Conservation (phyloP, 2,329 filamentous ascomycete species). For the Cylindrodendrum hubeiense region DNA sequence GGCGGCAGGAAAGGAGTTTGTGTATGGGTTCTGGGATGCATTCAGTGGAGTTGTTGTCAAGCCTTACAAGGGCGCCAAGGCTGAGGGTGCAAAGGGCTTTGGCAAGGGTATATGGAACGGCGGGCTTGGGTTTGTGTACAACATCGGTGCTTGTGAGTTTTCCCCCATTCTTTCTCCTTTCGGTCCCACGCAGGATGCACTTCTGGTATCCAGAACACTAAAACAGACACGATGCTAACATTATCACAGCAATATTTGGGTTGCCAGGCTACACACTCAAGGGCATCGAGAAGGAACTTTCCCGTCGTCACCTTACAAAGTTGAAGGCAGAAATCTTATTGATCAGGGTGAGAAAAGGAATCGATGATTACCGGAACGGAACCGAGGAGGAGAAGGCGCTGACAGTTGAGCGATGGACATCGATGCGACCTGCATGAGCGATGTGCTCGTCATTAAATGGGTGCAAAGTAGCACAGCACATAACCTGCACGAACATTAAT, state of each 20-base stretch:
- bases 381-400: conserved; percentile 21
- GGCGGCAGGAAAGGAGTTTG: conserved; percentile 75
- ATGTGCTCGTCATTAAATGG: not conserved
- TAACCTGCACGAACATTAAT: not conserved
- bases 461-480: not conserved
- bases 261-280: conserved; percentile 65
- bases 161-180: not conserved
- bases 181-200: not conserved
- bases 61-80: conserved; percentile 72
- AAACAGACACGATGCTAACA: not conserved
- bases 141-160: conserved; percentile 52
- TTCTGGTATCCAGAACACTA: not conserved
- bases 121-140: conserved; percentile 59
- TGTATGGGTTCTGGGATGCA: conserved; percentile 75
- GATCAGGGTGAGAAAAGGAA: conserved; percentile 47
- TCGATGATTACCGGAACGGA: conserved; percentile 43
- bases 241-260: conserved; percentile 52
- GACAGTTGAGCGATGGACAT: conserved; percentile 29
- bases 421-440: conserved; percentile 1
- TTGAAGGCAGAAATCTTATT: conserved; percentile 50
- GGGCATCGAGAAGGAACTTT: conserved; percentile 63
- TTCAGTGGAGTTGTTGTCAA: conserved; percentile 75
- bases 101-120: conserved; percentile 68
- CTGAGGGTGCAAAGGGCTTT: conserved; percentile 71
- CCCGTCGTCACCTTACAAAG: conserved; percentile 47